Evolutionary conservation across 2,329 filamentous ascomycete species (phyloP).

Genomic region (Scedosporium minutisporum): DNA sequence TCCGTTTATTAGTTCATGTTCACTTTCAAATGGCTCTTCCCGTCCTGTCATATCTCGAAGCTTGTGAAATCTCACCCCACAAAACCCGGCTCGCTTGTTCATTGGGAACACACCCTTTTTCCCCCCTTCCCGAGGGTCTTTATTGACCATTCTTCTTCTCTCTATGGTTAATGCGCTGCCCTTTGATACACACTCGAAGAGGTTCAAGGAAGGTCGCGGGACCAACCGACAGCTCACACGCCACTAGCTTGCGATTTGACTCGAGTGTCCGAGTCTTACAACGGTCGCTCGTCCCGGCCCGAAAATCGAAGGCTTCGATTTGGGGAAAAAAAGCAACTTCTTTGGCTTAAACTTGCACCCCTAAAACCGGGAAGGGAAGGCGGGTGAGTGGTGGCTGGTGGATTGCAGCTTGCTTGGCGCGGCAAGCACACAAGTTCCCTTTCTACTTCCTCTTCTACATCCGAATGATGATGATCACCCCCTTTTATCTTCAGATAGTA

Average conservation of each 20-base stretch:
- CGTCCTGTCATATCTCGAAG: not conserved
- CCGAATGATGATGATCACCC: too few species aligned
- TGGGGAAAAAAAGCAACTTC: not conserved
- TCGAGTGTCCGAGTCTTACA: not conserved
- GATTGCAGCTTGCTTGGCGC: not conserved
- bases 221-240: not conserved
- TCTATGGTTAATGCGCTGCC: not conserved
- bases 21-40: not conserved
- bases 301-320: not conserved
- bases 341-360: not conserved
- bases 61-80: too few species aligned
- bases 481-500: too few species aligned
- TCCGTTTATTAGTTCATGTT: not conserved
- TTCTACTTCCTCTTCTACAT: not conserved
- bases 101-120: too few species aligned
- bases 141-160: too few species aligned
- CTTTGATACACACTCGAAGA: not conserved
- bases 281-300: not conserved
- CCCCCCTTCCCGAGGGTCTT: too few species aligned
- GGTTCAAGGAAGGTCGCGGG: not conserved
- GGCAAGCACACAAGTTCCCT: not conserved
- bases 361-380: not conserved
- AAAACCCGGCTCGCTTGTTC: too few species aligned
- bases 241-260: not conserved
- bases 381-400: not conserved